Base-by-base conservation (phyloP, 139 green algal genomes). In the Zygnema circumcarinatum region DNA sequence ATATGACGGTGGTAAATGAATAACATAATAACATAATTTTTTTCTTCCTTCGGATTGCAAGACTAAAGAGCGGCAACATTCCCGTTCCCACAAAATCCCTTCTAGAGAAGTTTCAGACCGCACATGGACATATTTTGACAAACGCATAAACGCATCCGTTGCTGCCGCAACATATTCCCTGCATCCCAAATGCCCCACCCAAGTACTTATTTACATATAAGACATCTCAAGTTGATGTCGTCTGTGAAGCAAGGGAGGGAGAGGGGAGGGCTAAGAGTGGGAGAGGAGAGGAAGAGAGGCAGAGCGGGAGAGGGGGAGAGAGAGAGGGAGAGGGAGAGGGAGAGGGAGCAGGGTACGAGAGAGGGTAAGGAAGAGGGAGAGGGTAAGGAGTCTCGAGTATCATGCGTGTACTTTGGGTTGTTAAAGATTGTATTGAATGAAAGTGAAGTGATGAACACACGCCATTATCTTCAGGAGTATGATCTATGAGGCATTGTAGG, bases 71-170 rank as follows among this genome's bases (percentile, higher is more conserved):
- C n/a, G n/a, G n/a, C n/a, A n/a, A n/a, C n/a, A n/a, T n/a, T n/a
- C n/a, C n/a, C n/a, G n/a, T n/a, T n/a, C n/a, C n/a, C n/a, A n/a
- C n/a, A n/a, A n/a, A n/a, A n/a, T n/a, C n/a, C n/a, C n/a, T n/a
- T n/a, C n/a, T n/a, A n/a, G n/a, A n/a, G n/a, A n/a, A n/a, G n/a
- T n/a, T n/a, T n/a, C n/a, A n/a, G n/a, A n/a, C n/a, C n/a, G 54
- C 54, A 72, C 54, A 25, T 72, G 54, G 54, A 72, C 54, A 72
- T 72, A 72, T 29, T 72, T 25, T 25, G 54, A 72, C 25, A 72
- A 29, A 25, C 29, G 25, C 54, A 72, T 29, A 72, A 72, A 72
- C 54, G 29, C 54, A 25, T 72, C 25, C 25, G 25, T 72, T 25
- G 54, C 54, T 72, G 54, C 54, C 29, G 54, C 54, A 29, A 72